These are phyloP conservation scores for Phytophthora tentaculata DNA, from an alignment of 352 stramenopile genomes.

Conservation along the genomic window DNA sequence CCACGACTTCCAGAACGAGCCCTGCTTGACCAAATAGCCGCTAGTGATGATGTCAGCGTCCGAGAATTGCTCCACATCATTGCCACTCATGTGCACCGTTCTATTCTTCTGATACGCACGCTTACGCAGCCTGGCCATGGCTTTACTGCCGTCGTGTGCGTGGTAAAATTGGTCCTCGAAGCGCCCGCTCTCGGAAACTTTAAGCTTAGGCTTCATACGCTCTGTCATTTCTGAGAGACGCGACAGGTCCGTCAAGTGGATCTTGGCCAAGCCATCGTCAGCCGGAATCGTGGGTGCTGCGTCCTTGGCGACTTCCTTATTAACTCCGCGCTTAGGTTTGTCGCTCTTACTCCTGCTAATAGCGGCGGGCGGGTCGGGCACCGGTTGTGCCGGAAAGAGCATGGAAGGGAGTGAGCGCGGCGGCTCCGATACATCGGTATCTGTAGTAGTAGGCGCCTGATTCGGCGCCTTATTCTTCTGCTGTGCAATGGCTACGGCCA, in stretches of 20 bases:
- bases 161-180: conserved; percentile 91
- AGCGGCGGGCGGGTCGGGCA: conserved; percentile 16
- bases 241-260: conserved; percentile 27
- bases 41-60: conserved; percentile 83
- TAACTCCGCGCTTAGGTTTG: conserved; percentile 12
- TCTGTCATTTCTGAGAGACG: conserved; percentile 34
- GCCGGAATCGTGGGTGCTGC: conserved; percentile 26
- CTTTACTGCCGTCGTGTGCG: conserved; percentile 76
- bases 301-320: conserved; percentile 23
- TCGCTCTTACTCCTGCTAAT: conserved; percentile 6
- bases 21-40: conserved; percentile 85
- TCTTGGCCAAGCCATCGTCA: conserved; percentile 26
- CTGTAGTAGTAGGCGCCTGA: neutral
- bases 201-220: conserved; percentile 66
- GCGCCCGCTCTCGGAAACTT: conserved; percentile 80
- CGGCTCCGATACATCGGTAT: neutral
- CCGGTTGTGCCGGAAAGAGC: conserved; percentile 4
- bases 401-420: conserved; percentile 14
- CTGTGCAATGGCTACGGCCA: conserved; percentile 25
- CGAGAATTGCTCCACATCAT: conserved; percentile 87
- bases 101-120: conserved; percentile 71
- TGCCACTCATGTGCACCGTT: conserved; percentile 74
- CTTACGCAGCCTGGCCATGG: conserved; percentile 84
- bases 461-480: conserved; percentile 16
- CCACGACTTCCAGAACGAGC: conserved; percentile 91